Evolutionary conservation across 2,329 filamentous ascomycete genomes (phyloP).

Genomic region (Colletotrichum truncatum): DNA sequence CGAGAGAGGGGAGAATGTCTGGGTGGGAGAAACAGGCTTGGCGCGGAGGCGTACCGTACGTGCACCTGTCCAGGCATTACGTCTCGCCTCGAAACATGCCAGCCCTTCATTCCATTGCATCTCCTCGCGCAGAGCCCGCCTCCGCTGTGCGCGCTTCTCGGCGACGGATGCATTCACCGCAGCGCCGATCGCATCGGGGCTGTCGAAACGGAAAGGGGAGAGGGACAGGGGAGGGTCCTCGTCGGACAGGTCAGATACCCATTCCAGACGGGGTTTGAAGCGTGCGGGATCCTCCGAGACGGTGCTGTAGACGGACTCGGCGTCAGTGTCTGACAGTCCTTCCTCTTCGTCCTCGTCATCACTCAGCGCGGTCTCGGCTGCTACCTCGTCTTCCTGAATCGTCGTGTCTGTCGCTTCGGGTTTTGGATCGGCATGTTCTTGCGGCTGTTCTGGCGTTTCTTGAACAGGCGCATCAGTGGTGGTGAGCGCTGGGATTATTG

Average conservation of each 20-base stretch:
- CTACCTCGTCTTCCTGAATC: conserved; percentile 16
- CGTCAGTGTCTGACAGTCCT: conserved; percentile 53
- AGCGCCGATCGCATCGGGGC: conserved; percentile 54
- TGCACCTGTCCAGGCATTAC: conserved; percentile 89
- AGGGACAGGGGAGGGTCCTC: conserved; percentile 49
- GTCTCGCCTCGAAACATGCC: conserved; percentile 78
- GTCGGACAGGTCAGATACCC: conserved; percentile 66
- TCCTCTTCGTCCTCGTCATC: conserved; percentile 46
- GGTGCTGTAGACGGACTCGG: conserved; percentile 64
- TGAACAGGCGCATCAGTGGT: conserved; percentile 5
- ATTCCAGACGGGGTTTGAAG: conserved; percentile 62
- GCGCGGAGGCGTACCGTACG: conserved; percentile 64
- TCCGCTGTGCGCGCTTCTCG: conserved; percentile 63
- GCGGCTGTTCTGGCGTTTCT: not conserved
- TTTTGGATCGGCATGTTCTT: conserved; percentile 4
- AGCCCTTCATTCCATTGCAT: conserved; percentile 83
- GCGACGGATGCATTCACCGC: conserved; percentile 51
- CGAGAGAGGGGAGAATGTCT: conserved; percentile 54
- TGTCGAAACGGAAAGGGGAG: conserved; percentile 62
- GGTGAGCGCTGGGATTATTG: not conserved
- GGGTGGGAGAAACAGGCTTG: conserved; percentile 50
- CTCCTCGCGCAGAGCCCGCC: conserved; percentile 69
- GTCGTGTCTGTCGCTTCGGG: conserved; percentile 6
- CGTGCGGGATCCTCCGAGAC: conserved; percentile 63
- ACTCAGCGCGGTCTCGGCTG: not conserved